Evolutionary conservation across 495 filamentous ascomycete species (phyloP).

Genomic region (Gamarada debralockiae): DNA sequence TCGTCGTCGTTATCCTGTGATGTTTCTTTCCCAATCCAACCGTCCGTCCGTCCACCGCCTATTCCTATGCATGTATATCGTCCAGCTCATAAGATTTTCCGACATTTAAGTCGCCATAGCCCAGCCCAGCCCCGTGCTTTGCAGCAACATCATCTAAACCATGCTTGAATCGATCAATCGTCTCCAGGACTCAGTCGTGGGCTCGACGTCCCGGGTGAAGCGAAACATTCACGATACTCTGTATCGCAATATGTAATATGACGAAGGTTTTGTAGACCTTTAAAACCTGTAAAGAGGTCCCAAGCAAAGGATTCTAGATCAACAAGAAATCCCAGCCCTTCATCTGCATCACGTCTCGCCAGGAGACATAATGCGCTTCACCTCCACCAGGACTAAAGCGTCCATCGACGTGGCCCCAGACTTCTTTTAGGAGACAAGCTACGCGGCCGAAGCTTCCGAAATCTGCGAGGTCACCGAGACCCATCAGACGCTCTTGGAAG

Average conservation of each 20-base stretch:
- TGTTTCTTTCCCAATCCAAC: background rate
- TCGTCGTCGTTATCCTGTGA: conserved; percentile 6
- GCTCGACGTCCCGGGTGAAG: background rate
- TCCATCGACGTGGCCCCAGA: conserved; percentile 72
- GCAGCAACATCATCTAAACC: background rate
- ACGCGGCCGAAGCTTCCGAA: conserved; percentile 87
- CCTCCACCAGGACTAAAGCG: conserved; percentile 35
- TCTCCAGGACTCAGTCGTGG: conserved; percentile 6
- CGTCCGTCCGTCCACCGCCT: conserved; percentile 1
- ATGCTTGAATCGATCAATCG: conserved; percentile 7
- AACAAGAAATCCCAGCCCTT: conserved; percentile 92
- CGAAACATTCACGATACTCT: background rate
- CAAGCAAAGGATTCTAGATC: conserved; percentile 42
- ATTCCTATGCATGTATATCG: conserved; percentile 2
- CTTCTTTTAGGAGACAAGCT: conserved; percentile 70
- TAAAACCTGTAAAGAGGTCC: conserved; percentile 7
- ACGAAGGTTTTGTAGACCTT: conserved; percentile 8
- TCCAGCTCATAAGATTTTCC: background rate
- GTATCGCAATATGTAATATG: conserved; percentile 3
- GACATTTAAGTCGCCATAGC: background rate
- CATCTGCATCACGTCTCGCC: conserved; percentile 90
- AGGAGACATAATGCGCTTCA: conserved; percentile 69
- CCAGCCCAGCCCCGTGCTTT: conserved; percentile 1
- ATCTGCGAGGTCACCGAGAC: conserved; percentile 69
- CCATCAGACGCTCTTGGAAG: conserved; percentile 64